A percentile compares a stretch with the other conserved stretches of the same genome.
Evolutionary conservation across 495 filamentous ascomycete genomes (phyloP).

Genomic region (Pseudoneurospora amorphoporcata): DNA sequence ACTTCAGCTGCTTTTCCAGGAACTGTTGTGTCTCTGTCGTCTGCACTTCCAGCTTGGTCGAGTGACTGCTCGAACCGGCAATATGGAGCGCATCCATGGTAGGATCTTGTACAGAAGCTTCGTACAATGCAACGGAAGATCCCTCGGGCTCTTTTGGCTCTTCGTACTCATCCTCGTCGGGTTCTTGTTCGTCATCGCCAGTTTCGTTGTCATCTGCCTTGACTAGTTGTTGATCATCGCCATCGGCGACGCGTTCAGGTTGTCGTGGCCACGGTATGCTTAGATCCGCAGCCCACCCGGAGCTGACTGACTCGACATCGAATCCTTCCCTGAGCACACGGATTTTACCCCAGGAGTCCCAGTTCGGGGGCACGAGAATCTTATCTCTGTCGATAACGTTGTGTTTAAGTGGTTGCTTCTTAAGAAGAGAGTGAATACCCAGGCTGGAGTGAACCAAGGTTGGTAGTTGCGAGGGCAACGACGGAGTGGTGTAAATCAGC

Average conservation of each 20-base stretch:
- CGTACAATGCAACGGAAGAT: constrained; percentile 61
- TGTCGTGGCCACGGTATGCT: constrained; percentile 36
- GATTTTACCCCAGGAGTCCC: constrained; percentile 99
- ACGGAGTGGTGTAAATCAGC: constrained; percentile 81
- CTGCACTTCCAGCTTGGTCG: constrained; percentile 53
- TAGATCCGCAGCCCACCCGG: constrained; percentile 76
- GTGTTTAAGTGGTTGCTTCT: constrained; percentile 74
- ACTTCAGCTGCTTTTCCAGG: constrained; percentile 59
- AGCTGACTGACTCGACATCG: constrained; percentile 77
- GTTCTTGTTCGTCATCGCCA: constrained; percentile 9
- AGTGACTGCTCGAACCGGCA: constrained; percentile 38
- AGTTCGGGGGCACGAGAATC: constrained; percentile 86
- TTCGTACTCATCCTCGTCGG: constrained; percentile 15
- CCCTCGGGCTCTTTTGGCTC: constrained; percentile 26
- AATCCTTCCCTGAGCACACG: constrained; percentile 88
- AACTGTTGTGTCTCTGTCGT: constrained; percentile 73
- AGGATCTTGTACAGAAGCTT: constrained; percentile 67
- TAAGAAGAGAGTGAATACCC: constrained; percentile 80
- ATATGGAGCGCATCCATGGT: constrained; percentile 48
- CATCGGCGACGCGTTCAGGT: constrained; percentile 2
- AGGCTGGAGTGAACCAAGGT: constrained; percentile 78
- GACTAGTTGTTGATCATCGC: not conserved
- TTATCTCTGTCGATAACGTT: constrained; percentile 96
- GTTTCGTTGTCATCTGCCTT: not conserved
- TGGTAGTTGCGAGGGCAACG: constrained; percentile 65